Percentiles rank a stretch among this genome's conserved stretches.
Evolutionary conservation across 306 rosid genomes (phyloP).

Genomic region (Dryas octopetala): DNA sequence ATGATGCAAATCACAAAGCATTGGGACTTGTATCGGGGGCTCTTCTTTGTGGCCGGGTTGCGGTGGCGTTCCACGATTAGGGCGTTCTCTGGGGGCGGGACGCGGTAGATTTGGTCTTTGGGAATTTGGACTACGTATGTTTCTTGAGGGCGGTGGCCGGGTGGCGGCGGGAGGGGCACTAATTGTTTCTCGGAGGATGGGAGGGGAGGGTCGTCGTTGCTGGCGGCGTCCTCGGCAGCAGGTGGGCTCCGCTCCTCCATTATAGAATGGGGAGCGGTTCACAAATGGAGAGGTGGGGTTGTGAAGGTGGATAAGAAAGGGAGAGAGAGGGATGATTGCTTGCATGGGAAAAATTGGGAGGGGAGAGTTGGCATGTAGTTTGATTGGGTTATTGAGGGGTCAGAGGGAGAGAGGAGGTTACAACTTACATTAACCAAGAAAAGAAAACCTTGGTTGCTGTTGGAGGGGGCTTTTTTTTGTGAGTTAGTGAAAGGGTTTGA

Average conservation of each 20-base stretch:
- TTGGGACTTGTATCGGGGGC: not conserved
- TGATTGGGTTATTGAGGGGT: constrained; percentile 18
- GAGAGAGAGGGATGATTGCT: constrained; percentile 12
- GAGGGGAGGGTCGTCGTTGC: not conserved
- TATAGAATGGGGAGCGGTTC: constrained; percentile 23
- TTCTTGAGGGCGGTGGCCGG: not conserved
- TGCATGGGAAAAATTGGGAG: constrained; percentile 31
- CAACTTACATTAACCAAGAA: constrained; percentile 17
- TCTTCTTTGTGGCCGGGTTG: not conserved
- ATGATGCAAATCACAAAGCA: not conserved
- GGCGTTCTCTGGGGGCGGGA: constrained; percentile 62
- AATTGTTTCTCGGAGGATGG: constrained; percentile 6
- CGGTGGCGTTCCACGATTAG: constrained; percentile 32
- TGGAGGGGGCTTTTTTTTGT: not conserved
- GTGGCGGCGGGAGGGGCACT: not conserved
- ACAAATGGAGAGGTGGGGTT: constrained; percentile 17
- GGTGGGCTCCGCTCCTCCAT: constrained; percentile 53
- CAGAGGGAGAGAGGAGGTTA: constrained; percentile 21
- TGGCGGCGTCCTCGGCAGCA: not conserved
- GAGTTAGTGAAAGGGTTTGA: not conserved
- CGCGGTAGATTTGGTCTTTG: constrained; percentile 55
- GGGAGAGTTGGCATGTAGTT: constrained; percentile 19
- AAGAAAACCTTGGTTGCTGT: not conserved
- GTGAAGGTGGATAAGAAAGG: constrained; percentile 1
- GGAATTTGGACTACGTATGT: constrained; percentile 70